phyloP scores from a whole-genome alignment of 202 grass and related monocot genomes.

The Carex sylvatica region DNA sequence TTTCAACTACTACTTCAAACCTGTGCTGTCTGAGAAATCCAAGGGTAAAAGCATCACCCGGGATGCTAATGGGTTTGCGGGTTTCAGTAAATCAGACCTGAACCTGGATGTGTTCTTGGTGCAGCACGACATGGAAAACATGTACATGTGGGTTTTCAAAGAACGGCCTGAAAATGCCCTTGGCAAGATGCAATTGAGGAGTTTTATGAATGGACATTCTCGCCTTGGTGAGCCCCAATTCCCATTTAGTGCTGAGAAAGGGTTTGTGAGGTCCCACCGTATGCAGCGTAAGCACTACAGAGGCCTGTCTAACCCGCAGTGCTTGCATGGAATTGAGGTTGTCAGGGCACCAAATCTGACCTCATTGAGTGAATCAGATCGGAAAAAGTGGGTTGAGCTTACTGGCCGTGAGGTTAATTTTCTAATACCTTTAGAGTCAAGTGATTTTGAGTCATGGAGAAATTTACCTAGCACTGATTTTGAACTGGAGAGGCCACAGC shows the following conservation, averaged over 20 bases:
- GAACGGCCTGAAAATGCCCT: conserved; percentile 83
- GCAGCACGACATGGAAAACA: conserved; percentile 98
- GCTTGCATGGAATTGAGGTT: conserved; percentile 79
- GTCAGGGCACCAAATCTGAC: conserved; percentile 54
- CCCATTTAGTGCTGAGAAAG: conserved; percentile 78
- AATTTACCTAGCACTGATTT: conserved; percentile 70
- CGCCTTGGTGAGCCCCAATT: conserved; percentile 89
- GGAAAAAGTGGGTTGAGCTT: conserved; percentile 82
- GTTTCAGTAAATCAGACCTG: conserved; percentile 51
- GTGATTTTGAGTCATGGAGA: conserved; percentile 89
- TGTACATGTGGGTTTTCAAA: conserved; percentile 97
- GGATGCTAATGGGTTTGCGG: conserved; percentile 31
- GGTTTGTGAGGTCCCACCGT: conserved; percentile 77
- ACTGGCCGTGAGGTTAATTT: conserved; percentile 80
- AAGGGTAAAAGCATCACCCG: conserved; percentile 51
- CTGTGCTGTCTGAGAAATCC: conserved; percentile 46
- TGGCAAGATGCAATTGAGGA: conserved; percentile 94
- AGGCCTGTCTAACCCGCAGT: conserved; percentile 82
- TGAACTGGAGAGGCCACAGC: conserved; percentile 62
- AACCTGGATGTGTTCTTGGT: conserved; percentile 79
- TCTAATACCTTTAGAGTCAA: conserved; percentile 49
- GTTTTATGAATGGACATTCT: conserved; percentile 97
- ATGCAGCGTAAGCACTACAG: conserved; percentile 97
- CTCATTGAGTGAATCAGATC: conserved; percentile 52
- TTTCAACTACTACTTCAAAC: conserved; percentile 97